These are phyloP conservation scores for Crithidia acanthocephali DNA, from an alignment of 208 protist species.

Conservation along the genomic window DNA sequence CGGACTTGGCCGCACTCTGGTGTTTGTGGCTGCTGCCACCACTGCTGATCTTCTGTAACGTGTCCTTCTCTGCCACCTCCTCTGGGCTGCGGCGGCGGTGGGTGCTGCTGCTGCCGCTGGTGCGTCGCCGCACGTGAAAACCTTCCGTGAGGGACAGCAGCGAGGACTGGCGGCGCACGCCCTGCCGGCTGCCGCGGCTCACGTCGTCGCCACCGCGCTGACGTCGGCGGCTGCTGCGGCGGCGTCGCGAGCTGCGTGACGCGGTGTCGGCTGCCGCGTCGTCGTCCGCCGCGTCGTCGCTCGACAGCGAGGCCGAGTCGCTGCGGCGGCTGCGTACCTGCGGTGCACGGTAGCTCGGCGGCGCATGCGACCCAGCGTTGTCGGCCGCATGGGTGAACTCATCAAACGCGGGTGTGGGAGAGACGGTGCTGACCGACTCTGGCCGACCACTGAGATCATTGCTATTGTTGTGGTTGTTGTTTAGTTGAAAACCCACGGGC, in stretches of 20 bases:
- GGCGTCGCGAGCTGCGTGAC: not conserved
- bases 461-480: not conserved
- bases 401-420: not conserved
- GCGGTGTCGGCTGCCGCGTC: not conserved
- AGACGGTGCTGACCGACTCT: not conserved
- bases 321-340: not conserved
- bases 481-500: not conserved
- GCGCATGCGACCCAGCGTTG: too few species aligned
- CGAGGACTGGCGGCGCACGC: not conserved
- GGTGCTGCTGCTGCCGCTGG: not conserved
- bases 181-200: not conserved
- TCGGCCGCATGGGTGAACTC: not conserved
- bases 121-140: not conserved
- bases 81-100: not conserved
- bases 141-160: slow-evolving; percentile 4
- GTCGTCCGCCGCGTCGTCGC: not conserved
- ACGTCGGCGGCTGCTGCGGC: not conserved
- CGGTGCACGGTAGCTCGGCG: too few species aligned
- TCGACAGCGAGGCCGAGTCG: not conserved
- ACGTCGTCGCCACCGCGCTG: not conserved
- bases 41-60: not conserved
- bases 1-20: not conserved
- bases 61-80: not conserved
- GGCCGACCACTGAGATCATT: not conserved
- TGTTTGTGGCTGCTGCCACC: not conserved